Conservation (phyloP, 441 rosid genomes). For the Euphorbia celastroides region DNA sequence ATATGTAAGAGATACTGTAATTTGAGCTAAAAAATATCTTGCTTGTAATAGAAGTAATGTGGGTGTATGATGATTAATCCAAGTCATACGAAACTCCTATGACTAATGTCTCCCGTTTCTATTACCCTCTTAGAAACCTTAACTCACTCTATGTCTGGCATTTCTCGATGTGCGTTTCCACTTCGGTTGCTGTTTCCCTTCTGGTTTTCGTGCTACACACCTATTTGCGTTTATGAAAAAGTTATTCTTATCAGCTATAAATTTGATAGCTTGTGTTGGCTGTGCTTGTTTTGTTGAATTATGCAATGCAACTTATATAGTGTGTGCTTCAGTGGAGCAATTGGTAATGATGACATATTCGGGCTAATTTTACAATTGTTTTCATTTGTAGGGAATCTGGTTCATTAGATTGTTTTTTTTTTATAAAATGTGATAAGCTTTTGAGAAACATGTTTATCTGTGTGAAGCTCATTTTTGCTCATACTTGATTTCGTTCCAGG, state of each 20-base stretch:
- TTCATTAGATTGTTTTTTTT: neutral
- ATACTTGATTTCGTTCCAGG: no score
- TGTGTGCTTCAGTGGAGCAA: neutral
- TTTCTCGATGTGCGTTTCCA: no score
- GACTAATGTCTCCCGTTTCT: no score
- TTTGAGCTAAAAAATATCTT: neutral
- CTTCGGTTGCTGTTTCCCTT: no score
- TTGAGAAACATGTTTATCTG: neutral
- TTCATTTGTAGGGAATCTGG: neutral
- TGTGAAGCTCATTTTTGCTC: neutral
- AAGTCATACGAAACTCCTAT: neutral
- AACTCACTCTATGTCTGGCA: no score
- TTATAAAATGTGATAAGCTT: neutral
- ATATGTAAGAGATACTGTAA: neutral
- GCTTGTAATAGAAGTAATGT: neutral
- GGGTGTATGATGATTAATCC: neutral
- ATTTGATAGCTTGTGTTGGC: neutral
- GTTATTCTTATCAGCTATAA: neutral
- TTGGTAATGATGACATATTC: neutral
- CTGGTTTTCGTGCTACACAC: no score
- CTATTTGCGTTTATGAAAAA: neutral
- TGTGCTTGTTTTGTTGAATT: neutral
- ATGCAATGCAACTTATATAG: neutral
- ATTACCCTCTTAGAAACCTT: no score
- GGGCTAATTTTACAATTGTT: neutral